Evolutionary conservation across 1,284 basidiomycete genomes (phyloP), one percentile per base, ranked within the genome.

Genomic region (Pisolithus thermaeus): DNA sequence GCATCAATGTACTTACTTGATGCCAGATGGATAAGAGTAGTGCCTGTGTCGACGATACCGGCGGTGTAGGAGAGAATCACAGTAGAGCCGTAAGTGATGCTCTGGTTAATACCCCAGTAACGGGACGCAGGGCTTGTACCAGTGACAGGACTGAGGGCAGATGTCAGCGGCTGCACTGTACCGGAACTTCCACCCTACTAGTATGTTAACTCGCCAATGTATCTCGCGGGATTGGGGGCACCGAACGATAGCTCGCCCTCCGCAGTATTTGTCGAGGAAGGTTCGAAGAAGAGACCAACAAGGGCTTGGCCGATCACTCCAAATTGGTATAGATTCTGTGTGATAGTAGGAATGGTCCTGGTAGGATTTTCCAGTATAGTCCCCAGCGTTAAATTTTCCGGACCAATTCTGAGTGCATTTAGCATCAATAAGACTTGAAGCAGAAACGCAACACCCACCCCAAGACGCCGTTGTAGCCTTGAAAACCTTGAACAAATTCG

Each of bases 41-140:
- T 83, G 43, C 81, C 81, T 2, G 79, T 81, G 60, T 83, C 81
- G 43, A 81, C 75, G 56, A 83, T 79, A 25, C 79, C 80, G 36
- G 74, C 66, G 7, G 73, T 68, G 7, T 55, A 52, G 7, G 61
- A 52, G 39, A 81, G 60, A 42, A 82, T 67, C 1, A 61, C 57
- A n/a, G 61, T 59, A 7, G 50, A 36, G 36, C 74, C 78, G 57
- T 81, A 82, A 1, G 66, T 59, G 48, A 82, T 59, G 36, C 66
- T 66, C 64, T 79, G 74, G 55, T 82, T 70, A 50, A 83, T 78
- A 37, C 80, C 80, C 79, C 79, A 81, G 61, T 72, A 82, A 3
- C 57, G 36, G 42, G 68, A 72, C 4, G 78, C 74, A 14, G 77
- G 78, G 1, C 60, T 68, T 3, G 72, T 77, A 25, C 49, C 63